A percentile compares a stretch with the other conserved stretches of the same genome.
Conservation (phyloP, 352 stramenopile species). For the Phytophthora ramorum region DNA sequence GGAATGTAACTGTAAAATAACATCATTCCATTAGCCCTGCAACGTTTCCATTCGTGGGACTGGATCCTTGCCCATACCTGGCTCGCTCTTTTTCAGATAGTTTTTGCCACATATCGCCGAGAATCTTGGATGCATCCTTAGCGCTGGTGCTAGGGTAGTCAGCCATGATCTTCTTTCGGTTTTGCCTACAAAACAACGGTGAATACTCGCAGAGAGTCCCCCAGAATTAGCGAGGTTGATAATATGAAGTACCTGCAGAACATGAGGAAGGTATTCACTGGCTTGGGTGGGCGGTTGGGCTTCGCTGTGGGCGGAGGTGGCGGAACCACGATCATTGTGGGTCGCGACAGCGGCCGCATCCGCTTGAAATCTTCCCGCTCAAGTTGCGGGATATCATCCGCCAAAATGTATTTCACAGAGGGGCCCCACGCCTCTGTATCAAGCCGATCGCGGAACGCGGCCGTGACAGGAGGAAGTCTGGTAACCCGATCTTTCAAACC, state of each 20-base stretch:
- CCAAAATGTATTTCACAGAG: conserved; percentile 77
- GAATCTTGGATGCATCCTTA: conserved; percentile 84
- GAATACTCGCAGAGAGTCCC: background rate
- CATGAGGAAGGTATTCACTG: conserved; percentile 88
- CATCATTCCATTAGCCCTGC: conserved; percentile 11
- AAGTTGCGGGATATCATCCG: conserved; percentile 74
- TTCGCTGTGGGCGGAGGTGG: conserved; percentile 37
- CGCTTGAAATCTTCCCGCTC: conserved; percentile 85
- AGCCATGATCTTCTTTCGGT: conserved; percentile 84
- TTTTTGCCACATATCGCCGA: conserved; percentile 89
- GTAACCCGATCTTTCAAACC: conserved; percentile 67
- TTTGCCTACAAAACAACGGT: conserved; percentile 48
- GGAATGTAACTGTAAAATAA: conserved; percentile 59
- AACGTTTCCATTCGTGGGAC: background rate
- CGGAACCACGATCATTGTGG: conserved; percentile 42
- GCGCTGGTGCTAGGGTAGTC: conserved; percentile 74
- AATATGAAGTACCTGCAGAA: conserved; percentile 57
- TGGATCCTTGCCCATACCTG: conserved; percentile 35
- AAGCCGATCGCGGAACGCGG: conserved; percentile 66
- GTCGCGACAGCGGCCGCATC: conserved; percentile 72
- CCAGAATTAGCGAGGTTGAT: background rate
- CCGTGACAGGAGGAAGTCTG: conserved; percentile 58
- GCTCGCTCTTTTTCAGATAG: conserved; percentile 78
- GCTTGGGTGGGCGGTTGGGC: conserved; percentile 79
- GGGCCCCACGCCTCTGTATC: conserved; percentile 71